Conservation (phyloP, 2,329 filamentous ascomycete species). For the Fusarium graminum region DNA sequence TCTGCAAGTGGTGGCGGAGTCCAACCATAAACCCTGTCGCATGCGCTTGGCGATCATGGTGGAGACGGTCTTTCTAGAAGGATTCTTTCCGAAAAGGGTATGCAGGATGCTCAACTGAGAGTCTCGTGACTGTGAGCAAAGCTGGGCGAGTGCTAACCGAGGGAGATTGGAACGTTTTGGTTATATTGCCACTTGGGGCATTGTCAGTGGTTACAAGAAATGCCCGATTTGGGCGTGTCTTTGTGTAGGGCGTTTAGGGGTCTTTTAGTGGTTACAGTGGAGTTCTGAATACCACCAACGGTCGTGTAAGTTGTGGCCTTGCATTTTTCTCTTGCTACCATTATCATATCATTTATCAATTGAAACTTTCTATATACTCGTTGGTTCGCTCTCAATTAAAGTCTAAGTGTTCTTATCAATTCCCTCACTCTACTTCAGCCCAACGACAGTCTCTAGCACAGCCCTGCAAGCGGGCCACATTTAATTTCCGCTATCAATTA, state of each 20-base stretch:
- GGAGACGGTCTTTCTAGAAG: constrained; percentile 28
- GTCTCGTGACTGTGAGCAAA: constrained; percentile 24
- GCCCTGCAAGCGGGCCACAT: constrained; percentile 7
- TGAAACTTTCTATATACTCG: background rate
- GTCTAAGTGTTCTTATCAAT: background rate
- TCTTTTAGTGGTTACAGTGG: background rate
- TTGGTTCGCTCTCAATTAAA: background rate
- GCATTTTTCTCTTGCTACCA: no score
- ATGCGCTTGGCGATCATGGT: constrained; percentile 2
- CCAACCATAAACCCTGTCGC: constrained; percentile 2
- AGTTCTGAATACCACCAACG: no score
- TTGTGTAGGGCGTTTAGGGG: background rate
- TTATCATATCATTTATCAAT: background rate
- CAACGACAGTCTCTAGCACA: constrained; percentile 14
- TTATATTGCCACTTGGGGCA: constrained; percentile 18
- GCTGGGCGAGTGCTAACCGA: background rate
- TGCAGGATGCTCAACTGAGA: background rate
- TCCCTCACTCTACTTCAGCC: constrained; percentile 1
- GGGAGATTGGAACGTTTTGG: background rate
- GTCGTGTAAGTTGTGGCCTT: no score
- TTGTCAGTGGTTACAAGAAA: background rate
- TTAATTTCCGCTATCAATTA: constrained; percentile 15
- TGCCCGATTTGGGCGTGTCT: constrained; percentile 1
- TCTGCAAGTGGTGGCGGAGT: constrained; percentile 26
- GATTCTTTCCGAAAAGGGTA: constrained; percentile 23